A percentile compares a stretch with the other conserved stretches of the same genome.
Evolutionary conservation across 257 asterid species (phyloP).

Genomic region (Ilex asprella): DNA sequence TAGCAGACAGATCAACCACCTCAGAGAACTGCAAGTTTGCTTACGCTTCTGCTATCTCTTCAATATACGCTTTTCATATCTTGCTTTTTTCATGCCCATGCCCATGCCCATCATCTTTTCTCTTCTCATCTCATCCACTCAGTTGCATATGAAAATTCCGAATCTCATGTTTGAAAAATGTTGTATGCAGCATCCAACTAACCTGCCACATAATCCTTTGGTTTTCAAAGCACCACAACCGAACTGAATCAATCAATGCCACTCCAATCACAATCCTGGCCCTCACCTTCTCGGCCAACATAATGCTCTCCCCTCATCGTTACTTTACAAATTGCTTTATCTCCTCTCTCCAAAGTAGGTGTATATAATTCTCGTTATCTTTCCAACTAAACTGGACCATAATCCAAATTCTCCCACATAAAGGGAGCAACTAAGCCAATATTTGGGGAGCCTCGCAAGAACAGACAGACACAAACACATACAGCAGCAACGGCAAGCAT

Average conservation of each 20-base stretch:
- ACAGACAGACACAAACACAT: conserved; percentile 73
- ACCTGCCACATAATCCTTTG: not conserved
- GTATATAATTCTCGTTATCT: not conserved
- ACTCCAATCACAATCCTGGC: not conserved
- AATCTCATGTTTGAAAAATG: not conserved
- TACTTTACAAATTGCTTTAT: not conserved
- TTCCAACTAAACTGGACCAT: conserved; percentile 36
- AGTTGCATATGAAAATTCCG: not conserved
- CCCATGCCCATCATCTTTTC: too few relatives aligned
- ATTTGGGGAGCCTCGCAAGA: conserved; percentile 59
- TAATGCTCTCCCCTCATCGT: not conserved
- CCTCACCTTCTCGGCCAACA: not conserved
- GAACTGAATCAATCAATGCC: not conserved
- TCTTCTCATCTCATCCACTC: too few relatives aligned
- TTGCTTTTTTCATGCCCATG: too few relatives aligned
- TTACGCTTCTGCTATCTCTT: too few relatives aligned
- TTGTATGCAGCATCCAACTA: not conserved
- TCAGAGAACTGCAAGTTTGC: too few relatives aligned
- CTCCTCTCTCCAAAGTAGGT: conserved; percentile 4
- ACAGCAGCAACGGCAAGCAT: conserved; percentile 83
- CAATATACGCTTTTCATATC: too few relatives aligned
- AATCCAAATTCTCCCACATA: conserved; percentile 69
- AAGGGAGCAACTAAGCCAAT: conserved; percentile 51
- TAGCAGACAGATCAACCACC: too few relatives aligned
- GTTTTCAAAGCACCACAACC: too few relatives aligned